A percentile compares a stretch with the other conserved stretches of the same genome.
Evolutionary conservation across 495 filamentous ascomycete species (phyloP).

Genomic region (Aspergillus mulundensis): DNA sequence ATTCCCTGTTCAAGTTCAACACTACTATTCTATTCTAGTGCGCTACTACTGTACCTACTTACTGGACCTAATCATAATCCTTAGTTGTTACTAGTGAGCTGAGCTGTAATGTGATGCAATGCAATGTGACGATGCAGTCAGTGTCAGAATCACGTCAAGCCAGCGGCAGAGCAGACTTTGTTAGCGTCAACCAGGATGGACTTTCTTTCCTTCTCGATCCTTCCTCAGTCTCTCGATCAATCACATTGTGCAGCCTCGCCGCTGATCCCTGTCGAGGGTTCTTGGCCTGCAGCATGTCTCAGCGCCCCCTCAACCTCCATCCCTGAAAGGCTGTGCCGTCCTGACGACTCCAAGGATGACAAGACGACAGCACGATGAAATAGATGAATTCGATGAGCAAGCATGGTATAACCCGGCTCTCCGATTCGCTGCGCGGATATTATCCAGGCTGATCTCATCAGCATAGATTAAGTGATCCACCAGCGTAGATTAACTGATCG

Average conservation of each 20-base stretch:
- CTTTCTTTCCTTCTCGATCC: not conserved
- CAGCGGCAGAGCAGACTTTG: no score
- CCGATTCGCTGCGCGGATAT: not conserved
- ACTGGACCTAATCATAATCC: not conserved
- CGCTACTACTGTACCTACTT: not conserved
- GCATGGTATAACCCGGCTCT: not conserved
- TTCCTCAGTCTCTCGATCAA: not conserved
- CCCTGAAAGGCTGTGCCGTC: not conserved
- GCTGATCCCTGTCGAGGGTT: not conserved
- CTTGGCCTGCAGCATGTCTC: conserved; percentile 4
- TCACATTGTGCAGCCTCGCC: not conserved
- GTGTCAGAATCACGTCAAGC: no score
- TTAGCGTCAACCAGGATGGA: no score
- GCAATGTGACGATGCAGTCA: not conserved
- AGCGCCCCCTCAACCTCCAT: not conserved
- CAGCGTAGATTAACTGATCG: not conserved
- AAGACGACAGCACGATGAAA: not conserved
- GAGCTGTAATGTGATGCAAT: no score
- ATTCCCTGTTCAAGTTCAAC: not conserved
- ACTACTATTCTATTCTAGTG: not conserved
- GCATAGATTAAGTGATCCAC: no score
- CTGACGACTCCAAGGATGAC: not conserved
- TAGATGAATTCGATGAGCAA: not conserved
- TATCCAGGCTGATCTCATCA: not conserved
- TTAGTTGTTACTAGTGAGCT: not conserved